Conservation (phyloP, 2,329 filamentous ascomycete genomes). For the Nothophaeocryptopus gaeumannii region DNA sequence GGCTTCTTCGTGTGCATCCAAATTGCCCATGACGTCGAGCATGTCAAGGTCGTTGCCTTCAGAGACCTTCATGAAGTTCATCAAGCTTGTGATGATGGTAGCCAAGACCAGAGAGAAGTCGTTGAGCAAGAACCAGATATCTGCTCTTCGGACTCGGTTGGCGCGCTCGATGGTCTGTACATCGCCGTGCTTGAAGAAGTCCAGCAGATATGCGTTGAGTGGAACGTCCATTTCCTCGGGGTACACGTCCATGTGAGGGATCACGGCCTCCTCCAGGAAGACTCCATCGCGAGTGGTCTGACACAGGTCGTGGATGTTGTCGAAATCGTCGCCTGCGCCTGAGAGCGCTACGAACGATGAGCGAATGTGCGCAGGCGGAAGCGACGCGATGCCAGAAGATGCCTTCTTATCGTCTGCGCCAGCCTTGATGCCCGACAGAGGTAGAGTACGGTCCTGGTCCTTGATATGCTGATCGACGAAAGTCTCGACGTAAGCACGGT, state of each 20-base stretch:
- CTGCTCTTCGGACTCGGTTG: constrained; percentile 64
- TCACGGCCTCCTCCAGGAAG: constrained; percentile 70
- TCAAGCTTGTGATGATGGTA: constrained; percentile 67
- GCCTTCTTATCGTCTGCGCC: constrained; percentile 37
- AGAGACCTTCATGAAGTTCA: constrained; percentile 55
- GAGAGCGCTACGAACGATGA: constrained; percentile 72
- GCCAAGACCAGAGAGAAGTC: constrained; percentile 63
- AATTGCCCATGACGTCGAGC: constrained; percentile 51
- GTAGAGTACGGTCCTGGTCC: constrained; percentile 55
- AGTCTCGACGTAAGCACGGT: constrained; percentile 65
- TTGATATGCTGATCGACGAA: constrained; percentile 64
- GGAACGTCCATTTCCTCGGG: constrained; percentile 54
- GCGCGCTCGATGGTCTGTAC: constrained; percentile 57
- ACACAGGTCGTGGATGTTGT: constrained; percentile 65
- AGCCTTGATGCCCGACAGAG: constrained; percentile 55
- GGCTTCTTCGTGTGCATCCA: constrained; percentile 50
- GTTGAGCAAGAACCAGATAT: constrained; percentile 72
- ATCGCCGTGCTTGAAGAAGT: constrained; percentile 75
- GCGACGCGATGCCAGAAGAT: constrained; percentile 19
- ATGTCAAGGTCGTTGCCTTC: constrained; percentile 48
- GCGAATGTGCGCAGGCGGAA: constrained; percentile 50
- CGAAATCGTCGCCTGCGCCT: constrained; percentile 62
- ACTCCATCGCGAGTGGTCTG: constrained; percentile 63
- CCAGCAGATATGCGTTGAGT: constrained; percentile 67
- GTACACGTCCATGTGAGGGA: constrained; percentile 65